These are phyloP conservation scores for Vanderwaltozyma yarrowii DNA, from an alignment of 805 yeast genomes.

Conservation along the genomic window DNA sequence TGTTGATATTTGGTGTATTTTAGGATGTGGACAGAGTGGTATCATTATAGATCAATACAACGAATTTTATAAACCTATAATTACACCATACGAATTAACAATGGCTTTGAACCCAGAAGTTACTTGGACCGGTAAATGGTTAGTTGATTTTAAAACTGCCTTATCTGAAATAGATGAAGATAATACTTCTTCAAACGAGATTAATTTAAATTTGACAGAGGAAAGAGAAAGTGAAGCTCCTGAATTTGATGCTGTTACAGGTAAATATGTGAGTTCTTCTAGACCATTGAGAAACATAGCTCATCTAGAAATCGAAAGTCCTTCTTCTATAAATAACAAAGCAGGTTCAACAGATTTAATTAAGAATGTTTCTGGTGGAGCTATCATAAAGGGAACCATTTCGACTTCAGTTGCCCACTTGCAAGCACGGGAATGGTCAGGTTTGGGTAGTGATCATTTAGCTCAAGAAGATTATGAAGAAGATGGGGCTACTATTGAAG, in stretches of 20 bases:
- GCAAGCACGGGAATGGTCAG: conserved; percentile 74
- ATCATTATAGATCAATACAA: conserved; percentile 68
- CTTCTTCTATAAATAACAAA: conserved; percentile 19
- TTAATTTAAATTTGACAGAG: conserved; percentile 4
- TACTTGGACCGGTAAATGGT: conserved; percentile 92
- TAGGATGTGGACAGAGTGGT: conserved; percentile 94
- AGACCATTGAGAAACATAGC: conserved; percentile 62
- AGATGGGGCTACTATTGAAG: conserved; percentile 73
- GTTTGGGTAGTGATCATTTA: conserved; percentile 77
- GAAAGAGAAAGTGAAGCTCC: conserved; percentile 40
- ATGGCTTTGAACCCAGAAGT: conserved; percentile 69
- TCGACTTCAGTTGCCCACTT: conserved; percentile 79
- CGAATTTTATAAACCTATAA: conserved; percentile 81
- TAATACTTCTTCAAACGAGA: conserved; percentile 5
- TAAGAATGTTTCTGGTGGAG: conserved; percentile 44
- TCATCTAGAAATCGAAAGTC: conserved; percentile 53
- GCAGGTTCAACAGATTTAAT: conserved; percentile 33
- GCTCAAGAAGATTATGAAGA: conserved; percentile 34
- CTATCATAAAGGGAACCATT: conserved; percentile 64
- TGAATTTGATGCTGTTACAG: conserved; percentile 82
- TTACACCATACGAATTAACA: conserved; percentile 86
- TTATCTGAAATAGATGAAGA: conserved; percentile 27
- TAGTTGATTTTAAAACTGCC: conserved; percentile 62
- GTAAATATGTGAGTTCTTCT: conserved; percentile 55
- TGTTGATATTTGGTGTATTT: conserved; percentile 88